Evolutionary conservation across 768 basidiomycete species (phyloP).

Genomic region (Mycena sanguinolenta): DNA sequence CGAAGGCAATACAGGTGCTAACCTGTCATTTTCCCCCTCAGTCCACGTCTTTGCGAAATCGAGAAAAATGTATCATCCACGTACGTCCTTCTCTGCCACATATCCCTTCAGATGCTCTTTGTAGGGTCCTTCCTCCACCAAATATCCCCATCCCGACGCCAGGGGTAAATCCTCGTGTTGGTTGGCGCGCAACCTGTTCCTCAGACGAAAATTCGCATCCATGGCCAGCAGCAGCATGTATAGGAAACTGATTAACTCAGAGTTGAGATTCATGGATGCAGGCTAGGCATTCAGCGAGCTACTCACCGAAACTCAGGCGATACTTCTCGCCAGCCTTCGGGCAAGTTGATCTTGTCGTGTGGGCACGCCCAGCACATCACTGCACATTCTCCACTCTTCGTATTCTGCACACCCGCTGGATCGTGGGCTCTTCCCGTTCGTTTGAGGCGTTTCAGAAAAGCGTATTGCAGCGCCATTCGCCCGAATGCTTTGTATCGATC

Average conservation of each 20-base stretch:
- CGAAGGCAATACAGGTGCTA: no score
- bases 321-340: no score
- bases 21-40: no score
- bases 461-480: slow-evolving; percentile 18
- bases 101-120: slow-evolving; percentile 21
- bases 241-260: slow-evolving; percentile 22
- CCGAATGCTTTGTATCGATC: slow-evolving; percentile 30
- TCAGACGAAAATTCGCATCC: not conserved
- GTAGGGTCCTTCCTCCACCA: slow-evolving; percentile 18
- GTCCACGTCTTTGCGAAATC: no score
- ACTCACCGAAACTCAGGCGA: no score
- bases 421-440: slow-evolving; percentile 22
- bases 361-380: no score
- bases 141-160: no score
- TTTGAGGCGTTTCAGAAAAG: slow-evolving; percentile 16
- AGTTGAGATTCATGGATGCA: slow-evolving; percentile 12
- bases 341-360: no score
- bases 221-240: no score
- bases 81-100: slow-evolving; percentile 25
- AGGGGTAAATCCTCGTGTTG: not conserved
- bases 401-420: not conserved
- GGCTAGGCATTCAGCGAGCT: slow-evolving; percentile 30
- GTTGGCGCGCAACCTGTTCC: not conserved
- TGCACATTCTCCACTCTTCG: slow-evolving; percentile 6
- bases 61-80: no score